phyloP scores from a whole-genome alignment of 1,284 basidiomycete genomes.

The Pseudozyma pruni region DNA sequence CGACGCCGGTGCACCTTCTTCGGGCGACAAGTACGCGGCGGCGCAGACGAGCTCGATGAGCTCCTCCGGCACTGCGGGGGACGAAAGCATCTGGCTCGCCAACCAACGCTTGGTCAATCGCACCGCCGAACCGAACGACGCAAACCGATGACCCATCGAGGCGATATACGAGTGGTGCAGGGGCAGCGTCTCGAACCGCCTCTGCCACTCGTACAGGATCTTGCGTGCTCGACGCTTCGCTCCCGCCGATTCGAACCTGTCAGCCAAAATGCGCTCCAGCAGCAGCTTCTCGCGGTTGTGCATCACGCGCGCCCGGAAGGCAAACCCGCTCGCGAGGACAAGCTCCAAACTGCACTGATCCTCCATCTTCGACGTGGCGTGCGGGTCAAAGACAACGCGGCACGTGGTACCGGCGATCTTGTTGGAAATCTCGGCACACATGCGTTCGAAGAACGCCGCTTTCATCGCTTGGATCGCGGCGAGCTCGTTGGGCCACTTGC shows the following conservation, averaged over 20 bases:
- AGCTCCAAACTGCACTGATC: constrained; percentile 83
- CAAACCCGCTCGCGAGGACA: constrained; percentile 83
- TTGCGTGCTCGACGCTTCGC: constrained; percentile 73
- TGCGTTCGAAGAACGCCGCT: constrained; percentile 76
- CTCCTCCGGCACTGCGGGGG: constrained; percentile 79
- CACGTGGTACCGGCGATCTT: constrained; percentile 69
- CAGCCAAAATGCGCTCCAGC: constrained; percentile 76
- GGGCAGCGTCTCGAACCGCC: constrained; percentile 81
- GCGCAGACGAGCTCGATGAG: constrained; percentile 87
- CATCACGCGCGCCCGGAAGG: constrained; percentile 84
- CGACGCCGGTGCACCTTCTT: constrained; percentile 68
- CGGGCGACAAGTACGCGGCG: constrained; percentile 70
- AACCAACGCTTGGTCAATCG: constrained; percentile 93
- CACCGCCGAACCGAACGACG: constrained; percentile 84
- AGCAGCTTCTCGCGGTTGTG: constrained; percentile 86
- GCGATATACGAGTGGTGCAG: constrained; percentile 86
- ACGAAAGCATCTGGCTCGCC: constrained; percentile 82
- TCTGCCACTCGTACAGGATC: constrained; percentile 76
- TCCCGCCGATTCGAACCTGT: constrained; percentile 64
- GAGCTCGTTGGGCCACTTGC: constrained; percentile 94
- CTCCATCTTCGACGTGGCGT: constrained; percentile 70
- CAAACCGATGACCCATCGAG: constrained; percentile 80
- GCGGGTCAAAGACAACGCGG: constrained; percentile 70
- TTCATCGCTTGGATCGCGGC: constrained; percentile 93
- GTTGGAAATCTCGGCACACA: constrained; percentile 51